Conservation (phyloP, 371 early-diverging fungal species). For the Nosema muscidifuracis region DNA sequence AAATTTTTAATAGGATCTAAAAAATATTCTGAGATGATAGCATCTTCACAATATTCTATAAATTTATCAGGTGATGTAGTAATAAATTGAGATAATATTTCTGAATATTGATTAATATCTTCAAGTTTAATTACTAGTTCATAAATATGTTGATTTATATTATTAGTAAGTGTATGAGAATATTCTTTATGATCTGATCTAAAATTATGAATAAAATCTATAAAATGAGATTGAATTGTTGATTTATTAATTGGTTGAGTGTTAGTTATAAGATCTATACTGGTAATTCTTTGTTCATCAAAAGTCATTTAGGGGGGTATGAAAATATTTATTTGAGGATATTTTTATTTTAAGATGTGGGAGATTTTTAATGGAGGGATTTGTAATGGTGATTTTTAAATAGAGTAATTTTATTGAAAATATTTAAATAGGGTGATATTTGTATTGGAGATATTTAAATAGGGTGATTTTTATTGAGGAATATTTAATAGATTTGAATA, state of each 20-base stretch:
- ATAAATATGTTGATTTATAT: conserved; percentile 32
- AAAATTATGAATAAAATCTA: conserved; percentile 42
- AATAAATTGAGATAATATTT: conserved; percentile 19
- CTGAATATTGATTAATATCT: conserved; percentile 35
- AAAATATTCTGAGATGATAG: conserved; percentile 1
- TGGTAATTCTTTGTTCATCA: conserved; percentile 42
- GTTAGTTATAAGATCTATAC: conserved; percentile 54
- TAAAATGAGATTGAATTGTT: conserved; percentile 25
- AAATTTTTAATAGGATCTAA: conserved; percentile 20
- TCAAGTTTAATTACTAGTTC: conserved; percentile 44
- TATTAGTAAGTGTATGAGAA: conserved; percentile 23
- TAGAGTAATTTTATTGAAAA: no score
- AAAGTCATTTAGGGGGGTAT: conserved; percentile 32
- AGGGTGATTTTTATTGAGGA: no score
- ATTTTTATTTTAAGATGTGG: no score
- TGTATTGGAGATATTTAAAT: no score
- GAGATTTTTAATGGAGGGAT: no score
- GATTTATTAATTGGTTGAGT: conserved; percentile 41
- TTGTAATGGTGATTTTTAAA: no score
- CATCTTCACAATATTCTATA: conserved; percentile 41
- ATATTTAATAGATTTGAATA: no score
- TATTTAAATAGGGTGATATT: no score
- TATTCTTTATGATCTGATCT: conserved; percentile 40
- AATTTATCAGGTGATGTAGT: conserved; percentile 28
- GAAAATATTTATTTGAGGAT: background rate